phyloP scores from a whole-genome alignment of 2,329 filamentous ascomycete genomes.

The Talaromyces rugulosus region DNA sequence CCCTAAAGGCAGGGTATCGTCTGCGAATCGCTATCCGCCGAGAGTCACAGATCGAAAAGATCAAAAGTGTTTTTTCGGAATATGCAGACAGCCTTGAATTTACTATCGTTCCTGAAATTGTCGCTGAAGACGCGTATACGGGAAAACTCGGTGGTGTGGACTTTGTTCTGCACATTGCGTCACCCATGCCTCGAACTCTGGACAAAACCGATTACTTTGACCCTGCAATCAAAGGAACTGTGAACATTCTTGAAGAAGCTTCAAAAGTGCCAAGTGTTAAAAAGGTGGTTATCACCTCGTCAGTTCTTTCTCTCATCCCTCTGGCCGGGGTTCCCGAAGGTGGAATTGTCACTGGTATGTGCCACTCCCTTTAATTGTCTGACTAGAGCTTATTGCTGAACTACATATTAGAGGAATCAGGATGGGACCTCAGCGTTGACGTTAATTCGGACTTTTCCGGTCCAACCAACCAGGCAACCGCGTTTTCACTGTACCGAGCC shows the following conservation, averaged over 20 bases:
- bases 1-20: slow-evolving; percentile 17
- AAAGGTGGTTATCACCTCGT: slow-evolving; percentile 17
- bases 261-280: slow-evolving; percentile 18
- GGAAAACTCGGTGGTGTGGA: slow-evolving; percentile 14
- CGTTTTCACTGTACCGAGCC: slow-evolving; percentile 18
- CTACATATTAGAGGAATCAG: neutral
- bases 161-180: slow-evolving; percentile 20
- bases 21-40: slow-evolving; percentile 17
- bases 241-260: slow-evolving; percentile 14
- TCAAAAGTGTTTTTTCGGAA: slow-evolving; percentile 9
- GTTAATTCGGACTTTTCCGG: neutral
- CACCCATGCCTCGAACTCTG: slow-evolving; percentile 13
- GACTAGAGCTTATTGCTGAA: neutral
- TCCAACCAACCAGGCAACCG: slow-evolving; percentile 11
- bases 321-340: neutral
- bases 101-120: slow-evolving; percentile 17
- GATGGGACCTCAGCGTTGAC: neutral
- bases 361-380: neutral
- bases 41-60: slow-evolving; percentile 11
- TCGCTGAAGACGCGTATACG: slow-evolving; percentile 8
- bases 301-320: neutral
- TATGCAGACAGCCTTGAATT: slow-evolving; percentile 14
- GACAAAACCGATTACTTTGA: slow-evolving; percentile 18
- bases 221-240: slow-evolving; percentile 21
- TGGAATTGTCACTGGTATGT: neutral